Conservation (phyloP, 306 rosid genomes). For the Vachellia pachyceras region DNA sequence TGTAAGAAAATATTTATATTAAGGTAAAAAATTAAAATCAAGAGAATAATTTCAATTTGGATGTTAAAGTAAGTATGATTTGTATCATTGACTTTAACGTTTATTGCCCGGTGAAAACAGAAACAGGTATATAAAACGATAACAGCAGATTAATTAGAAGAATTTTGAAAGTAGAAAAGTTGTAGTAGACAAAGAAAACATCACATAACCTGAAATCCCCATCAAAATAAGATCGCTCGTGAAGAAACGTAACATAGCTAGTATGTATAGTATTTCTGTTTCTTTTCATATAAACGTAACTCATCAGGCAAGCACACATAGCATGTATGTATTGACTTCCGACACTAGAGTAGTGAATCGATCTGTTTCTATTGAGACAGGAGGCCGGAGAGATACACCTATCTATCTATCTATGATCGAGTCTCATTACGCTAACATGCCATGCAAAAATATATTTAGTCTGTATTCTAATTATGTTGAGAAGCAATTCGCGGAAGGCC, state of each 20-base stretch:
- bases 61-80: not conserved
- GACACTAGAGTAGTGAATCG: not conserved
- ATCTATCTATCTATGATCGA: no score
- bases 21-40: not conserved
- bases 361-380: not conserved
- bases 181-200: not conserved
- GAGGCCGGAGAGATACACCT: no score
- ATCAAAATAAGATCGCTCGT: not conserved
- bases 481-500: not conserved
- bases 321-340: not conserved
- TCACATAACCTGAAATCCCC: no score
- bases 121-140: not conserved
- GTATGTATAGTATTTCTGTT: not conserved
- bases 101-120: not conserved
- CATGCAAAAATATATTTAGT: not conserved
- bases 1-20: not conserved
- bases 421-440: not conserved
- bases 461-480: not conserved
- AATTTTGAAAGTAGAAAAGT: not conserved
- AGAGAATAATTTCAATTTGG: not conserved
- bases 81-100: not conserved
- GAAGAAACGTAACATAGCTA: not conserved
- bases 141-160: not conserved
- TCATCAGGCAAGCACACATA: not conserved
- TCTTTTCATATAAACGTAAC: not conserved